phyloP scores from a whole-genome alignment of 129 eudicot genomes.

The Escallonia herrerae region DNA sequence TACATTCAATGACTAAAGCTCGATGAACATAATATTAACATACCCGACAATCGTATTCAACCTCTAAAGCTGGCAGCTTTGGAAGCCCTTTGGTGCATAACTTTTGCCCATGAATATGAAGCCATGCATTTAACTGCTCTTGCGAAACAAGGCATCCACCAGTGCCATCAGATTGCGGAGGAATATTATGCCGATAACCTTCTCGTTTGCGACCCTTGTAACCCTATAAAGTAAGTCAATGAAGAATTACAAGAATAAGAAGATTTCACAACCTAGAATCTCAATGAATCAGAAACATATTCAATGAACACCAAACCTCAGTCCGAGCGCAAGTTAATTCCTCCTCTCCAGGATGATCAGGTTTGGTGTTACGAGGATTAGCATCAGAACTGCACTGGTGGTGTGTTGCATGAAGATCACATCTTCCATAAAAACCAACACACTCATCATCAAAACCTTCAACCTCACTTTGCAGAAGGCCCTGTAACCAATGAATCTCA shows the following conservation, averaged over 20 bases:
- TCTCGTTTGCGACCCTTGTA: constrained; percentile 58
- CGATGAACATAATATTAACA: background rate
- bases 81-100: constrained; percentile 34
- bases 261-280: background rate
- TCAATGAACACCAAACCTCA: constrained; percentile 34
- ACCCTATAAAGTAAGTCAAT: constrained; percentile 27
- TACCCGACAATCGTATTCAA: constrained; percentile 68
- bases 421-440: constrained; percentile 60
- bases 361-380: constrained; percentile 1
- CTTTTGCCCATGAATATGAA: constrained; percentile 49
- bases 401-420: constrained; percentile 45
- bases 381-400: constrained; percentile 9
- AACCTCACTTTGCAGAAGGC: constrained; percentile 54
- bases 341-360: constrained; percentile 21
- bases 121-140: constrained; percentile 84
- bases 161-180: constrained; percentile 16
- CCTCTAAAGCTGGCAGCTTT: constrained; percentile 33
- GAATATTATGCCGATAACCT: constrained; percentile 41
- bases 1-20: background rate
- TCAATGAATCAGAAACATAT: background rate
- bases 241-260: background rate
- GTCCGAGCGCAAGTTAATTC: constrained; percentile 62
- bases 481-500: constrained; percentile 28
- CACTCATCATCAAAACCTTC: constrained; percentile 42
- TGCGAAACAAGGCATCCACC: constrained; percentile 51